Evolutionary conservation across 2,329 filamentous ascomycete species (phyloP).

Genomic region (Aspergillus hiratsukae): DNA sequence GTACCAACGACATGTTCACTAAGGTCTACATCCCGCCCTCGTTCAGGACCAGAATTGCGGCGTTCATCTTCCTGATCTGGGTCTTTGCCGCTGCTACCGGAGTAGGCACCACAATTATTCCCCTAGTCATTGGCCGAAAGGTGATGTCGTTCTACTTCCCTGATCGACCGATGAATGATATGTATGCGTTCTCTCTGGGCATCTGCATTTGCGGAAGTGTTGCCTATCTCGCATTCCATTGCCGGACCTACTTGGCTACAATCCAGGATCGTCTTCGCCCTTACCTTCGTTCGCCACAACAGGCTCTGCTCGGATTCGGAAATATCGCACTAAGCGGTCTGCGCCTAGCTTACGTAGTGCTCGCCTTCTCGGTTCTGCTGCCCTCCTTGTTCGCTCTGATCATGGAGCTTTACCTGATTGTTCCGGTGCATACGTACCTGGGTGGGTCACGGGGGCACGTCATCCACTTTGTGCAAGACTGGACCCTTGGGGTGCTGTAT

Average conservation of each 20-base stretch:
- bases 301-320: constrained; percentile 20
- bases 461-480: constrained; percentile 84
- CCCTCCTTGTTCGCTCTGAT: constrained; percentile 75
- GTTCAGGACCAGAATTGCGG: constrained; percentile 73
- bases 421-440: constrained; percentile 80
- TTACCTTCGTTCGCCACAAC: constrained; percentile 27
- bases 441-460: constrained; percentile 31
- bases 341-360: constrained; percentile 69
- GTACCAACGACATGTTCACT: constrained; percentile 59
- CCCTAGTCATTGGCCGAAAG: constrained; percentile 75
- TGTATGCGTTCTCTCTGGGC: constrained; percentile 92
- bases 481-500: constrained; percentile 89
- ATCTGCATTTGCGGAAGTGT: constrained; percentile 72
- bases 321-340: constrained; percentile 31
- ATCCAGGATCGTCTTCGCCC: constrained; percentile 21
- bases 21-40: constrained; percentile 78
- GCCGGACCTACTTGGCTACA: constrained; percentile 18
- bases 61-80: constrained; percentile 91
- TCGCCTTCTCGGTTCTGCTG: constrained; percentile 69
- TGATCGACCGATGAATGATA: constrained; percentile 75
- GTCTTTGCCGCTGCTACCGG: constrained; percentile 85
- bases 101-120: constrained; percentile 77
- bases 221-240: constrained; percentile 58
- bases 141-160: constrained; percentile 73
- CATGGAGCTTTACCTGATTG: constrained; percentile 81